These are phyloP conservation scores for Globisporangium viniferum DNA, from an alignment of 352 stramenopile genomes.

Conservation along the genomic window DNA sequence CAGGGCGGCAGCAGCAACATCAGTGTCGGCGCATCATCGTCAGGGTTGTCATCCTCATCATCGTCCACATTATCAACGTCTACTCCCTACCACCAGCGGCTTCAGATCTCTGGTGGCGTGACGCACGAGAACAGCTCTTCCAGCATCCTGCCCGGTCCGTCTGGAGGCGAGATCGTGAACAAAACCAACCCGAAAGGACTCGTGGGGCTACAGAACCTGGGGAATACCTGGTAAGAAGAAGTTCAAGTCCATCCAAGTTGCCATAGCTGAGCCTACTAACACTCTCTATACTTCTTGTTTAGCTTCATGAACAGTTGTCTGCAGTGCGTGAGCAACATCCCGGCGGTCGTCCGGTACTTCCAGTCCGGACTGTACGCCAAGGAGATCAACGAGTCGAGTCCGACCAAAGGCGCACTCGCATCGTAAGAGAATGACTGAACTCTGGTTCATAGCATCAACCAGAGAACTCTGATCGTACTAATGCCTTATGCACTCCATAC, in stretches of 20 bases:
- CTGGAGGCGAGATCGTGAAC: constrained; percentile 11
- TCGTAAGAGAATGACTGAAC: constrained; percentile 18
- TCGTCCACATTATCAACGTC: background rate
- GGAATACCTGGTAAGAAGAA: constrained; percentile 64
- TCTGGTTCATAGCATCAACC: background rate
- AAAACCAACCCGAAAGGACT: constrained; percentile 41
- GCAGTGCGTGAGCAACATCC: constrained; percentile 77
- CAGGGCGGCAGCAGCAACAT: constrained; percentile 12
- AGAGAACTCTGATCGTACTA: background rate
- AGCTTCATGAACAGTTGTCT: constrained; percentile 89
- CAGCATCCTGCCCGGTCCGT: constrained; percentile 8
- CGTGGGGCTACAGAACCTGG: constrained; percentile 71
- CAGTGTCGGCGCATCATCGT: background rate
- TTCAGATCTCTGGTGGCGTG: constrained; percentile 5
- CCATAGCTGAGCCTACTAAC: background rate
- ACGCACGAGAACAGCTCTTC: constrained; percentile 12
- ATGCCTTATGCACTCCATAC: background rate
- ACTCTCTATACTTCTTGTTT: background rate
- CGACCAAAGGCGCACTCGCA: constrained; percentile 56
- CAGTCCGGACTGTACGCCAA: constrained; percentile 34
- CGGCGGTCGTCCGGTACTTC: constrained; percentile 54
- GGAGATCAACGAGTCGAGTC: constrained; percentile 57
- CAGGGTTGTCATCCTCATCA: background rate
- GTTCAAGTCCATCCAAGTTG: background rate
- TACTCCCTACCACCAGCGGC: constrained; percentile 13